Conservation (phyloP, 495 filamentous ascomycete genomes). For the Aspergillus bertholletiae region DNA sequence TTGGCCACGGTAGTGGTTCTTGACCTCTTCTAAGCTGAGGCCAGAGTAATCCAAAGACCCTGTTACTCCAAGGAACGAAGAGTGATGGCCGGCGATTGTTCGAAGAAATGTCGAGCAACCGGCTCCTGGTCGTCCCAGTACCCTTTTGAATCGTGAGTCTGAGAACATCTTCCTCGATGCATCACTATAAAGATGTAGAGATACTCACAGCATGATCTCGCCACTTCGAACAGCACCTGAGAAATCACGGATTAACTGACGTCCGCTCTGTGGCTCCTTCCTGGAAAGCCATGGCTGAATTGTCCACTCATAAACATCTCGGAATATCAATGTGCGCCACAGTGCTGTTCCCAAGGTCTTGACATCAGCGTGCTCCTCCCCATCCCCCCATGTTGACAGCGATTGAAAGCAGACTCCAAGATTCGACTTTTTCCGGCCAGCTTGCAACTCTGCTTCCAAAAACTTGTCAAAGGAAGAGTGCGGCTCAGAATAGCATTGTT, state of each 20-base stretch:
- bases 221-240: slow-evolving; percentile 66
- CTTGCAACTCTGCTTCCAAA: slow-evolving; percentile 30
- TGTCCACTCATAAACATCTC: slow-evolving; percentile 39
- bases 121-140: slow-evolving; percentile 74
- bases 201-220: slow-evolving; percentile 63
- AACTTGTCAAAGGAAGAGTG: slow-evolving; percentile 38
- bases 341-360: slow-evolving; percentile 33
- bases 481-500: slow-evolving; percentile 28
- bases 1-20: slow-evolving; percentile 70
- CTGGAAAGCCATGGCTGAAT: slow-evolving; percentile 30
- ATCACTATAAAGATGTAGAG: background rate
- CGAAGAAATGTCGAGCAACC: slow-evolving; percentile 82
- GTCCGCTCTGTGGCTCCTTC: slow-evolving; percentile 28
- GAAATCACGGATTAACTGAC: slow-evolving; percentile 49
- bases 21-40: slow-evolving; percentile 64
- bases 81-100: slow-evolving; percentile 68
- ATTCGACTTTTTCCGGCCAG: slow-evolving; percentile 30
- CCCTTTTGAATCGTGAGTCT: slow-evolving; percentile 24
- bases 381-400: slow-evolving; percentile 36
- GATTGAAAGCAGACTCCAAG: slow-evolving; percentile 36
- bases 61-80: slow-evolving; percentile 58
- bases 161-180: background rate
- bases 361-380: slow-evolving; percentile 25
- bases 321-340: slow-evolving; percentile 34
- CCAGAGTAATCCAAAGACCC: slow-evolving; percentile 76